phyloP scores from a whole-genome alignment of 2,329 filamentous ascomycete species.

The Penicillium paneum region DNA sequence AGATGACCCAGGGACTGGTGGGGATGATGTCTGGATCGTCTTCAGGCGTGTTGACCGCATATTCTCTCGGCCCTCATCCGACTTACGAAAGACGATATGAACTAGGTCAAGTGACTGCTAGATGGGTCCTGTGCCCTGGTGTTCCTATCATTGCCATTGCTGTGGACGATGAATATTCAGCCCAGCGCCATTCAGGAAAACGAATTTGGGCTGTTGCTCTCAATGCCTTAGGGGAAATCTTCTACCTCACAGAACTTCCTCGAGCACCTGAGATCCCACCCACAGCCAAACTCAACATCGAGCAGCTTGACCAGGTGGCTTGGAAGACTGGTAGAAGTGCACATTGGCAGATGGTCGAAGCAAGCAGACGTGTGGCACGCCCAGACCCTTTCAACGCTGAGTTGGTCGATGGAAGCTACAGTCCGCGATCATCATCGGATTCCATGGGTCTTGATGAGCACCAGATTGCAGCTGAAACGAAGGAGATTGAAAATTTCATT shows the following conservation, averaged over 20 bases:
- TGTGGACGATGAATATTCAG: slow-evolving; percentile 77
- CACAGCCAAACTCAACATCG: slow-evolving; percentile 36
- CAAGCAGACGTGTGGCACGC: slow-evolving; percentile 68
- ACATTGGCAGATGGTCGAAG: slow-evolving; percentile 77
- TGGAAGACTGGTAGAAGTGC: slow-evolving; percentile 78
- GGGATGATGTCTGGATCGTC: slow-evolving; percentile 83
- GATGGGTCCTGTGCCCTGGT: slow-evolving; percentile 87
- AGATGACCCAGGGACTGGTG: slow-evolving; percentile 70
- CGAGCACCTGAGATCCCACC: slow-evolving; percentile 50
- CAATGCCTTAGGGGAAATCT: slow-evolving; percentile 90
- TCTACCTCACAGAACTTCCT: slow-evolving; percentile 73
- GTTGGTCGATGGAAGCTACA: slow-evolving; percentile 69
- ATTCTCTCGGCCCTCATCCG: slow-evolving; percentile 65
- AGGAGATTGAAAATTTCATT: slow-evolving; percentile 75
- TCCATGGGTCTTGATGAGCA: slow-evolving; percentile 67
- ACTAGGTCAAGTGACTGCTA: slow-evolving; percentile 76
- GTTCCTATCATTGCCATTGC: slow-evolving; percentile 83
- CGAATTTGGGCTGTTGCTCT: slow-evolving; percentile 89
- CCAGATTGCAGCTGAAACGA: slow-evolving; percentile 72
- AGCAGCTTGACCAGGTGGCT: slow-evolving; percentile 63
- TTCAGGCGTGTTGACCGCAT: slow-evolving; percentile 75
- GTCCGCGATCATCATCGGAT: slow-evolving; percentile 72
- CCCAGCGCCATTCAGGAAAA: slow-evolving; percentile 64
- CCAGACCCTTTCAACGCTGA: slow-evolving; percentile 70
- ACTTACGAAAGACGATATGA: slow-evolving; percentile 61